A percentile compares a stretch with the other conserved stretches of the same genome.
Evolutionary conservation across 2,329 filamentous ascomycete species (phyloP).

Genomic region (Geoglossum cookeanum): DNA sequence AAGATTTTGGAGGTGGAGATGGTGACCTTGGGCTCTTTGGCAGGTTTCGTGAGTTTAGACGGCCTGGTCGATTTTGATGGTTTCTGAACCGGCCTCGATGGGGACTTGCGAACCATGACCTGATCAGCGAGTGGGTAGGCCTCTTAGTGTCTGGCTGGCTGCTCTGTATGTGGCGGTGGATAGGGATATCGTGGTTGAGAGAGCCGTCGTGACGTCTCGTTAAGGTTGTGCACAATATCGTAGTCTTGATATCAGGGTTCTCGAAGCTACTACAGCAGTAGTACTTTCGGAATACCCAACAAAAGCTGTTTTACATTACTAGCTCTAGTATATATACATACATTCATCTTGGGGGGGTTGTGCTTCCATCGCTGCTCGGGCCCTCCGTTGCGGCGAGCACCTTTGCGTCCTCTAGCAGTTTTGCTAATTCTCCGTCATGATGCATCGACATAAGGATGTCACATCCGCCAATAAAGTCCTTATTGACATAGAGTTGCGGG

Average conservation of each 20-base stretch:
- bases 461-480: slow-evolving; percentile 94
- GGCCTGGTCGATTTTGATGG: neutral
- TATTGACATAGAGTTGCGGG: slow-evolving; percentile 84
- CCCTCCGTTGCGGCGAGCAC: slow-evolving; percentile 50
- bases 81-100: no score
- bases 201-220: neutral
- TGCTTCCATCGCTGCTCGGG: neutral
- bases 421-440: slow-evolving; percentile 81
- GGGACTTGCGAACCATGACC: neutral
- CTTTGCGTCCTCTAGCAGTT: slow-evolving; percentile 78
- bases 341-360: neutral
- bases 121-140: neutral
- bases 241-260: no score
- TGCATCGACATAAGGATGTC: slow-evolving; percentile 97
- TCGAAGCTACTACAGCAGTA: no score
- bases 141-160: no score
- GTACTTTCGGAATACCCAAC: no score
- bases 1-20: slow-evolving; percentile 2
- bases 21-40: neutral
- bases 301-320: neutral
- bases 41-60: neutral
- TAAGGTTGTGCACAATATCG: neutral
- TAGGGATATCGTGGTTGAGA: no score
- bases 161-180: no score
- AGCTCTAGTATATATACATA: neutral